These are phyloP conservation scores for Turnera subulata DNA, from an alignment of 345 rosid genomes.

Conservation along the genomic window DNA sequence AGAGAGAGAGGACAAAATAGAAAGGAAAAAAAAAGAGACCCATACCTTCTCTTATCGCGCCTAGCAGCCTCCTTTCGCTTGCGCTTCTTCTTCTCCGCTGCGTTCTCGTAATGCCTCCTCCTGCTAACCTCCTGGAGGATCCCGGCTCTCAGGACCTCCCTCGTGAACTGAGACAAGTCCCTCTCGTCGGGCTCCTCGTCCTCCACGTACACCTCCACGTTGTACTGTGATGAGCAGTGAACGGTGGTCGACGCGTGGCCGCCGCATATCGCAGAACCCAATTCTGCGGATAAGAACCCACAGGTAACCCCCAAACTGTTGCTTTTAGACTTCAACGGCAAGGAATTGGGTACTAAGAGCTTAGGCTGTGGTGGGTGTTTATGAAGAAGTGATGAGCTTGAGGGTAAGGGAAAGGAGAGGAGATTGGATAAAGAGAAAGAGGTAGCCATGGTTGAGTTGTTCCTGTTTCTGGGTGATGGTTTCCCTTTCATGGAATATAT, in stretches of 20 bases:
- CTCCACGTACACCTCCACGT: conserved; percentile 65
- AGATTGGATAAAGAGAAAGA: conserved; percentile 56
- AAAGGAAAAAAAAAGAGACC: neutral
- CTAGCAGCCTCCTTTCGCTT: conserved; percentile 77
- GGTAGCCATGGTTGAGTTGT: conserved; percentile 48
- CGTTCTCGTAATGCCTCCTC: conserved; percentile 62
- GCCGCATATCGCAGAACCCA: conserved; percentile 63
- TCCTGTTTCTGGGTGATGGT: neutral
- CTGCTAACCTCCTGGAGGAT: conserved; percentile 72
- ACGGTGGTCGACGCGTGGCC: conserved; percentile 69
- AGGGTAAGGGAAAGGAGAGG: conserved; percentile 55
- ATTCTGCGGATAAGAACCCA: conserved; percentile 33
- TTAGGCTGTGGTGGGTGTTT: conserved; percentile 1
- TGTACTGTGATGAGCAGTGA: conserved; percentile 61
- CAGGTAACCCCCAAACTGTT: conserved; percentile 17
- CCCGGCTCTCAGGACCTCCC: conserved; percentile 78
- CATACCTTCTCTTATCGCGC: conserved; percentile 62
- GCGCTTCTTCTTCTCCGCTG: conserved; percentile 71
- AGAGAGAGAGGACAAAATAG: no score
- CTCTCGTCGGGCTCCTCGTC: conserved; percentile 78
- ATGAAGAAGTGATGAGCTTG: conserved; percentile 31
- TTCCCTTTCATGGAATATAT: no score
- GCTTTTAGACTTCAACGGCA: neutral
- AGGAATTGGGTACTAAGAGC: conserved; percentile 1
- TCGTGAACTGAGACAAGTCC: conserved; percentile 57